Evolutionary conservation across 2,329 filamentous ascomycete species (phyloP), one percentile per base, ranked within the genome.

Genomic region (Ilyonectria destructans): DNA sequence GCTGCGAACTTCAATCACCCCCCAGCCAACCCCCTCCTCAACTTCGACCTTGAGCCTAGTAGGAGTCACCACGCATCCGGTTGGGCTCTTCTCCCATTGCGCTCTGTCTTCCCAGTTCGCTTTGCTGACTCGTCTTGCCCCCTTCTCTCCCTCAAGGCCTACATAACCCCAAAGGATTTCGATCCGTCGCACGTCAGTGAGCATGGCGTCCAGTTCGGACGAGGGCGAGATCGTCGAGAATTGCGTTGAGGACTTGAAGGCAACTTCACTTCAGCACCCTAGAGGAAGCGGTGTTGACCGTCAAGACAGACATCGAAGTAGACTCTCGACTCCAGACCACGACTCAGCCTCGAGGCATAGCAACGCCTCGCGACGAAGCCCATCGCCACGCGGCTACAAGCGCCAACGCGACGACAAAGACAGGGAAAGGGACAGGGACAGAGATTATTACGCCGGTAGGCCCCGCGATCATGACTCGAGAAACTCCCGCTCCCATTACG

Each of bases 241-340:
- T 84, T 87, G 88, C 83, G 88, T 86, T 87, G 80, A 81, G 79
- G 80, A 85, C 77, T 84, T 83, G 82, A 96, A 96, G 94, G 93
- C 94, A 96, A 93, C 92, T 93, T 92, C 92, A 91, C 90, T 91
- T 88, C 86, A 88, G 87, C 88, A 88, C 83, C 84, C 89, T 88
- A 90, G 91, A 89, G 88, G 90, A 92, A 91, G 86, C 89, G 91
- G 88, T 89, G 91, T 97, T 97, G 93, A 97, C 94, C 93, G 92
- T 90, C 90, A 87, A 88, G 89, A 92, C 93, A 97, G 94, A 95
- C 88, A 84, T 84, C 90, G 88, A 83, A 86, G 83, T 81, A 88
- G 86, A 86, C 79, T 84, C 75, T 88, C 88, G 78, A 90, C 89
- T 71, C 89, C 89, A 74, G 87, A 88, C 51, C 78, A 83, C 82